These are phyloP conservation scores for Peltaster fructicola DNA, from an alignment of 2,329 filamentous ascomycete species.

Conservation along the genomic window DNA sequence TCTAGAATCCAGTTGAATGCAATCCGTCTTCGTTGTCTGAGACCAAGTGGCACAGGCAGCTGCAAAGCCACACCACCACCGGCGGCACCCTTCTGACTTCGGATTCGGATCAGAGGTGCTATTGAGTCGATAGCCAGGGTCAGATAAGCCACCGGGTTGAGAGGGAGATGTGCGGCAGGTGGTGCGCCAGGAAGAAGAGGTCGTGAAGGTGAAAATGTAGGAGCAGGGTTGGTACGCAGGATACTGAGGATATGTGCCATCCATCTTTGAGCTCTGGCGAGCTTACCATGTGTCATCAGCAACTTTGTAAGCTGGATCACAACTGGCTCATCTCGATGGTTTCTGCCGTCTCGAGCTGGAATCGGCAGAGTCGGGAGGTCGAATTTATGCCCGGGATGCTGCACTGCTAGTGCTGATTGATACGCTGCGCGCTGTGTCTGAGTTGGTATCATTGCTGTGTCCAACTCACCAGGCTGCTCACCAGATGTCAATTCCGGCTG, in stretches of 20 bases:
- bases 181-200: slow-evolving; percentile 59
- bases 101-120: slow-evolving; percentile 69
- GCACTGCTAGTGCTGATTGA: slow-evolving; percentile 6
- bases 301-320: slow-evolving; percentile 77
- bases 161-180: slow-evolving; percentile 60
- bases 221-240: slow-evolving; percentile 69
- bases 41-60: slow-evolving; percentile 57
- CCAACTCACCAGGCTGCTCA: slow-evolving; percentile 5
- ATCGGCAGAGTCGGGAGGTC: slow-evolving; percentile 51
- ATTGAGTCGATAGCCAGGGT: slow-evolving; percentile 84
- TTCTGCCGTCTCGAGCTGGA: slow-evolving; percentile 41
- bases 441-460: slow-evolving; percentile 13
- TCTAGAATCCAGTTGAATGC: slow-evolving; percentile 84
- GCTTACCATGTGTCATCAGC: slow-evolving; percentile 81
- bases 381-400: slow-evolving; percentile 53
- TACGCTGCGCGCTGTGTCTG: slow-evolving; percentile 11
- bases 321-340: slow-evolving; percentile 64
- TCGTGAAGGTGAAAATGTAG: slow-evolving; percentile 51
- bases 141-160: slow-evolving; percentile 80
- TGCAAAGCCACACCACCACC: slow-evolving; percentile 77
- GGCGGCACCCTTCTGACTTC: slow-evolving; percentile 55
- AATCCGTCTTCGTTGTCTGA: slow-evolving; percentile 57
- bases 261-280: slow-evolving; percentile 79
- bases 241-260: slow-evolving; percentile 67
- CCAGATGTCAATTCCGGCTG: slow-evolving; percentile 2